Evolutionary conservation across 305 asterid genomes (phyloP).

Genomic region (Plantago rigida): DNA sequence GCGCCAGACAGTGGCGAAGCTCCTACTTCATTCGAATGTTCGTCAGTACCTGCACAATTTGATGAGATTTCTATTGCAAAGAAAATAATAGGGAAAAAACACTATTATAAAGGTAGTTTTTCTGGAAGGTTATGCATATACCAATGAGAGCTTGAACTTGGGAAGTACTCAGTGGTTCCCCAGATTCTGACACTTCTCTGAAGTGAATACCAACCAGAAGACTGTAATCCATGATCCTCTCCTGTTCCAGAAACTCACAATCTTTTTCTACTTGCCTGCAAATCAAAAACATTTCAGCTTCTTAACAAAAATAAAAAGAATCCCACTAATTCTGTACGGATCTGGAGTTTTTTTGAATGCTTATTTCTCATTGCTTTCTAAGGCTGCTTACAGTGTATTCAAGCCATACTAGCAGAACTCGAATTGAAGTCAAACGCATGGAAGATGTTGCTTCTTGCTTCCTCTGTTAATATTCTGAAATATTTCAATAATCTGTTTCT

Average conservation of each 20-base stretch:
- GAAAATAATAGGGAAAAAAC: not conserved
- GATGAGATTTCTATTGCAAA: not conserved
- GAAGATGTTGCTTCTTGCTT: not conserved
- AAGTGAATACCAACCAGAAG: slow-evolving; percentile 82
- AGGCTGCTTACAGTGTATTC: not conserved
- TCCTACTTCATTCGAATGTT: slow-evolving; percentile 29
- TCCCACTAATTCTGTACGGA: not conserved
- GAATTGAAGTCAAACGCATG: not conserved
- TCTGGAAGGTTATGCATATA: slow-evolving; percentile 21
- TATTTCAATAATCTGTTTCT: not conserved
- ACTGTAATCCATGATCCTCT: slow-evolving; percentile 93
- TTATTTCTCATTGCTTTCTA: not conserved
- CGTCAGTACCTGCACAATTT: slow-evolving; percentile 29
- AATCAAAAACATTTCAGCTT: slow-evolving; percentile 2
- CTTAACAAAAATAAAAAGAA: not conserved
- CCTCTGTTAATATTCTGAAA: not conserved
- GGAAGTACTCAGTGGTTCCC: slow-evolving; percentile 43
- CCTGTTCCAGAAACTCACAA: slow-evolving; percentile 89
- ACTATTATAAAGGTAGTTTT: not conserved
- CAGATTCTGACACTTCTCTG: slow-evolving; percentile 49
- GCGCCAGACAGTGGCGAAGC: slow-evolving; percentile 32
- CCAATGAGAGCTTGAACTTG: slow-evolving; percentile 31
- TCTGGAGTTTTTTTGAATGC: not conserved
- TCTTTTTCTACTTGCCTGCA: slow-evolving; percentile 85
- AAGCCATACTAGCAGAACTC: not conserved